Evolutionary conservation across 2,329 filamentous ascomycete species (phyloP), one percentile per base, ranked within the genome.

Genomic region (Penicillium italicum): DNA sequence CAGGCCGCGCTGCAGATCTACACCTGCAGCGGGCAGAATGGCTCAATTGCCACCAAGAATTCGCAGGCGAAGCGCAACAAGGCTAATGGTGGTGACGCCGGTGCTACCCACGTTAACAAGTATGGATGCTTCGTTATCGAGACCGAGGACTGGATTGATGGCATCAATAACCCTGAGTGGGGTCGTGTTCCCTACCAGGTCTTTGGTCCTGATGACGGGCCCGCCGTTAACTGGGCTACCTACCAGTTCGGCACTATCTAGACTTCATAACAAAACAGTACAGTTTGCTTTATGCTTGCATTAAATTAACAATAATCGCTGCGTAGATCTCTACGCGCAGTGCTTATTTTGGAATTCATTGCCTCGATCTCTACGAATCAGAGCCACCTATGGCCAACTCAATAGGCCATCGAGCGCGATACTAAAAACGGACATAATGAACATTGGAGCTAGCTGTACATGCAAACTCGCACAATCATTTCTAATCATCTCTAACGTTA

Each of bases 81-180:
- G 76, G 79, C 53, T 8, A 33, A 79, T n/a, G 79, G 80, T 61
- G 78, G 77, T n/a, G 77, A 80, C 38, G 71, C 75, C 10, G 65
- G 72, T 62, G 76, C 69, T 61, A 71, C 68, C 70, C 64, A 71
- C 77, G 65, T 82, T 70, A 63, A 79, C 70, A 59, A 92, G 77
- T 90, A 91, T 69, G 91, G 90, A 31, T 97, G 93, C 73, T 69
- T 96, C 26, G 93, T 96, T 46, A 82, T 97, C 73, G 93, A 97
- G 77, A 90, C 94, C 12, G 85, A 97, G 79, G 91, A 94, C 72
- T 97, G 86, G 84, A 96, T 97, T 68, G 92, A 96, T 70, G 91
- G 82, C 26, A 94, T 97, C 76, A 97, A 96, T 76, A 84, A 95
- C 65, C 92, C 92, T 0, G 84, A 91, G 73, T 97, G 93, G 93